Percentiles rank a stretch among this genome's conserved stretches.
phyloP scores from a whole-genome alignment of 176 grass and related monocot genomes.

The Raddia guianensis region DNA sequence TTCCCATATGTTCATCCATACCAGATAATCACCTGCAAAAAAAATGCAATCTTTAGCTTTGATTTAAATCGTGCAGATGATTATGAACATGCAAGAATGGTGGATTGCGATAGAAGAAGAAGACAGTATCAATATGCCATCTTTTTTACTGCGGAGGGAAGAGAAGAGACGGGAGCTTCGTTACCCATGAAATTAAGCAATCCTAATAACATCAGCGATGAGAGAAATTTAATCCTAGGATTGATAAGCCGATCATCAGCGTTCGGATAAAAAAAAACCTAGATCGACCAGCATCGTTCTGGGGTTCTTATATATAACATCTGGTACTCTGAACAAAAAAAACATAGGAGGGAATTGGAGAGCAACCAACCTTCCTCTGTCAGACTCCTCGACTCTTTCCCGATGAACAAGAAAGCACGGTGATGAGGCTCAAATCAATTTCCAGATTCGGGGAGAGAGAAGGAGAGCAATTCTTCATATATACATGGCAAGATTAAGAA shows the following conservation, averaged over 20 bases:
- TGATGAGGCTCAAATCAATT: neutral
- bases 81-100: neutral
- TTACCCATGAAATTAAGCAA: neutral
- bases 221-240: neutral
- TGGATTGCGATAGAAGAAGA: neutral
- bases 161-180: neutral
- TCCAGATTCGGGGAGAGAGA: neutral
- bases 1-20: constrained; percentile 81
- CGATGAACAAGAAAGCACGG: constrained; percentile 26
- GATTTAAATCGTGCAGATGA: constrained; percentile 8
- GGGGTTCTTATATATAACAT: neutral
- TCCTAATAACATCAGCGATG: neutral
- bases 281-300: too few species aligned
- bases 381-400: neutral
- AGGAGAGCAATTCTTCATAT: constrained; percentile 42
- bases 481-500: constrained; percentile 37
- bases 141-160: neutral
- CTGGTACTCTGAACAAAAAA: neutral
- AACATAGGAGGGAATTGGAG: neutral
- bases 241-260: neutral
- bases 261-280: too few species aligned
- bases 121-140: neutral
- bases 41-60: neutral
- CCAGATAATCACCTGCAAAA: constrained; percentile 19
- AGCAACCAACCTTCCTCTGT: constrained; percentile 26